Conservation (phyloP, 2,329 filamentous ascomycete species). For the Hymenoscyphus scutula region DNA sequence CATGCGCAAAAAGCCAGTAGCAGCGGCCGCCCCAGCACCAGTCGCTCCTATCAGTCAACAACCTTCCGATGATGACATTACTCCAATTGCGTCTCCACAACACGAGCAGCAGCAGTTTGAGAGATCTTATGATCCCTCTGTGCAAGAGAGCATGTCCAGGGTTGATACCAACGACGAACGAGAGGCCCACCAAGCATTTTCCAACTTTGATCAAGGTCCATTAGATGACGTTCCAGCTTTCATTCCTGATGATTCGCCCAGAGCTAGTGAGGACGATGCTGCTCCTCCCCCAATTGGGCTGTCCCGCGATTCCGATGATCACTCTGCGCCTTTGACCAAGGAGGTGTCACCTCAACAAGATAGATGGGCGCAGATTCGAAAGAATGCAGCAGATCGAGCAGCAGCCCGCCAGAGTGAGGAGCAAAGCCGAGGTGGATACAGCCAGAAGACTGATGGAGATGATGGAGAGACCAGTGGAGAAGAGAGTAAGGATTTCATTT, state of each 20-base stretch:
- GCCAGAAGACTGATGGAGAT: conserved; percentile 61
- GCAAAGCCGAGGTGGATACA: conserved; percentile 53
- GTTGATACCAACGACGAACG: conserved; percentile 58
- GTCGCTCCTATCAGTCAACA: conserved; percentile 25
- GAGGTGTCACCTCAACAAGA: conserved; percentile 55
- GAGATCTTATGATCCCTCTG: conserved; percentile 45
- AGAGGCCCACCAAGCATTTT: conserved; percentile 59
- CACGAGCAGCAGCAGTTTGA: conserved; percentile 36
- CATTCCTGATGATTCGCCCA: conserved; percentile 47
- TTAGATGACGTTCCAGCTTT: conserved; percentile 84
- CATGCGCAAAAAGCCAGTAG: conserved; percentile 39
- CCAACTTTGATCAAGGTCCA: conserved; percentile 83
- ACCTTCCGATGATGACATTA: conserved; percentile 30
- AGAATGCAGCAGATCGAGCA: conserved; percentile 85
- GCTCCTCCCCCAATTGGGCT: conserved; percentile 30
- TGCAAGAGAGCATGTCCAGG: conserved; percentile 50
- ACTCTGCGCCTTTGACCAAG: conserved; percentile 36
- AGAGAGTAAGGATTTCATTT: conserved; percentile 67
- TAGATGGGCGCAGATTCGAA: conserved; percentile 93
- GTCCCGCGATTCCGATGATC: conserved; percentile 24
- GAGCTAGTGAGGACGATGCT: conserved; percentile 42
- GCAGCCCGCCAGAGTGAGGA: conserved; percentile 64
- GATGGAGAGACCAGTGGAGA: conserved; percentile 92
- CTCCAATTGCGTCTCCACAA: conserved; percentile 31
- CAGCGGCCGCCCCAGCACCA: conserved; percentile 23